Evolutionary conservation across 352 stramenopile genomes (phyloP), one percentile per base, ranked within the genome.

Genomic region (Hyaloperonospora brassicae): DNA sequence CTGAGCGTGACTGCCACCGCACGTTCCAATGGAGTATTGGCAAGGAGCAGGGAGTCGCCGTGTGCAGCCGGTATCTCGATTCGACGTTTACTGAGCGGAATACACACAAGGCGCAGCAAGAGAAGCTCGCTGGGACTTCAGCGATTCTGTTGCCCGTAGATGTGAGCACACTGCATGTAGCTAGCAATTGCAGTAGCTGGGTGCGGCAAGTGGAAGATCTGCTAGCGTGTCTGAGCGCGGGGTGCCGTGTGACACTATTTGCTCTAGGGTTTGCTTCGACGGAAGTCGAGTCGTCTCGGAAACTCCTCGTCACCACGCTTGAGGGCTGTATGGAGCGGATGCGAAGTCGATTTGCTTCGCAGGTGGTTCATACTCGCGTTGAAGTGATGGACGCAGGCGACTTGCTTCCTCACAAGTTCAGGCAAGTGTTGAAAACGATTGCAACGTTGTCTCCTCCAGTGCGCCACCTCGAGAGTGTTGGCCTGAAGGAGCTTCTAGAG

Each of bases 11-110:
- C n/a, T 73, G 39, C 43, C 46, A 62, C 61, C 65, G 30, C 47
- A 68, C 35, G 23, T 65, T 50, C 52, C 41, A 66, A 21, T 71
- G 49, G 12, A 60, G n/a, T 46, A 52, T n/a, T 17, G 41, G 11
- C 22, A 31, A 39, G 14, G 5, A 55, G 2, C 46, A 66, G n/a
- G 62, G 57, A 17, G 44, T 83, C 47, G 54, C 59, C 17, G 57
- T 86, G 22, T 89, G 79, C 51, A 85, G 63, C 50, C 72, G 74
- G 9, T 88, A 86, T 55, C 35, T 89, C n/a, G 61, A 80, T 55
- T 66, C 64, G 23, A 70, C 57, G 17, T 73, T 70, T 48, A 25
- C 34, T 35, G 41, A 58, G 17, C 49, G 43, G 31, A 70, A 67
- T 39, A 48, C 43, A 39, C 31, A 12, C 8, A 51, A 70, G 11